phyloP scores from a whole-genome alignment of 1,139 yeast genomes.

The Debaryomycetaceae sp. region DNA sequence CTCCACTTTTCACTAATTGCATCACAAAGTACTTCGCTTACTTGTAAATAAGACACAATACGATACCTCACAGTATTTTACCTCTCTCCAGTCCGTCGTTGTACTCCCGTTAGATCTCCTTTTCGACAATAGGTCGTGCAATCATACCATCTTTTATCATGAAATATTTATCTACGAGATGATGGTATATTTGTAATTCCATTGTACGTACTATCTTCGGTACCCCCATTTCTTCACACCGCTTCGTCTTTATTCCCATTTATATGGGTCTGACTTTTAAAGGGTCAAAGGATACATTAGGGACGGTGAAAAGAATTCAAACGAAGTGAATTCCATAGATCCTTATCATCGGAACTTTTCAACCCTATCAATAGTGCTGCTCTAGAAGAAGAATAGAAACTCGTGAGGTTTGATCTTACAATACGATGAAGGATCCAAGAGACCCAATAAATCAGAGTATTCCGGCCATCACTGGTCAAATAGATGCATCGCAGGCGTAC shows the following conservation, averaged over 20 bases:
- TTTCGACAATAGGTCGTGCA: background rate
- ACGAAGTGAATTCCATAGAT: background rate
- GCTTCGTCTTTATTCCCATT: no score
- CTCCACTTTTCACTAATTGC: background rate
- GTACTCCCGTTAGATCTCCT: background rate
- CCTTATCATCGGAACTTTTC: background rate
- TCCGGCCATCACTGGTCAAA: conserved; percentile 44
- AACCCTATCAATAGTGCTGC: background rate
- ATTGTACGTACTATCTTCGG: no score
- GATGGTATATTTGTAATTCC: background rate
- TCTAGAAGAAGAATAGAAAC: background rate
- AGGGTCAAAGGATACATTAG: no score
- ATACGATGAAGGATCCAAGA: conserved; percentile 6
- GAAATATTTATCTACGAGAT: background rate
- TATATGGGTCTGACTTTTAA: no score
- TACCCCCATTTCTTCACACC: no score
- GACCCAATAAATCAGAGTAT: conserved; percentile 15
- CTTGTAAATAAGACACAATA: background rate
- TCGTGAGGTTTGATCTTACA: background rate
- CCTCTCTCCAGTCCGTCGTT: no score
- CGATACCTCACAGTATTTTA: no score
- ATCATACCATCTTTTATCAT: background rate
- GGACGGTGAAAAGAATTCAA: no score
- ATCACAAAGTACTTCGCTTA: background rate
- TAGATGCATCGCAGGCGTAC: conserved; percentile 35